Percentiles rank a stretch among this genome's conserved stretches.
Conservation (phyloP, 139 green algal species). For the Haematococcus lacustris region DNA sequence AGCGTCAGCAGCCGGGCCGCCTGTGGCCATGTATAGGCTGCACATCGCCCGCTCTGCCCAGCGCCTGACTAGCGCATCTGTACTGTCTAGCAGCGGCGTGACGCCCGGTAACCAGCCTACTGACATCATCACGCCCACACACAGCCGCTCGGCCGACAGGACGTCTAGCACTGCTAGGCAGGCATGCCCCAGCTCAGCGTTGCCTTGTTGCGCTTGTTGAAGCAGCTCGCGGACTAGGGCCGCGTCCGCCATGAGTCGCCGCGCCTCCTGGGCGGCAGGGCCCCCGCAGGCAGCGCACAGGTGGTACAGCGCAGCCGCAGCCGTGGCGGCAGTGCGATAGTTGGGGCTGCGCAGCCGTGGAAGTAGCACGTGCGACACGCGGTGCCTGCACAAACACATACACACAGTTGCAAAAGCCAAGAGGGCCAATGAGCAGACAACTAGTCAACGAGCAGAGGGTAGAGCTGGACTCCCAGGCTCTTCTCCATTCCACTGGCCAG, state of each 20-base stretch:
- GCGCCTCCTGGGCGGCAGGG: not conserved
- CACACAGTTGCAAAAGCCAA: too few species aligned
- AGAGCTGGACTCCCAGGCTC: too few species aligned
- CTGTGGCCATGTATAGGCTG: not conserved
- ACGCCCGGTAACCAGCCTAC: not conserved
- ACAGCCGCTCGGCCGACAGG: not conserved
- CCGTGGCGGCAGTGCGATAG: not conserved
- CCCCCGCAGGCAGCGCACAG: constrained; percentile 1
- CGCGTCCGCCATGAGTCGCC: constrained; percentile 1
- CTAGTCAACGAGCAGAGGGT: too few species aligned
- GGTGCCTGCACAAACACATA: not conserved
- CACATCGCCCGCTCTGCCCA: constrained; percentile 5
- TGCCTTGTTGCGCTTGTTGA: not conserved
- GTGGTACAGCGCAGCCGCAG: constrained; percentile 1
- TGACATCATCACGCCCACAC: not conserved
- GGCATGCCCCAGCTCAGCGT: not conserved
- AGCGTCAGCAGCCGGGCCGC: too few species aligned
- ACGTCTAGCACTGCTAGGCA: constrained; percentile 7
- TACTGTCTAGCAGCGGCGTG: constrained; percentile 3
- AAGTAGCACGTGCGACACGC: not conserved
- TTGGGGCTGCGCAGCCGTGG: constrained; percentile 3
- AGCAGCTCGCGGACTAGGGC: not conserved
- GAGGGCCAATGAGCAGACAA: too few species aligned
- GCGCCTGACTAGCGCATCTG: not conserved
- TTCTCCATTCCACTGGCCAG: too few species aligned